These are phyloP conservation scores for Aspergillus costaricaensis DNA, from an alignment of 2,329 filamentous ascomycete species.

Conservation along the genomic window DNA sequence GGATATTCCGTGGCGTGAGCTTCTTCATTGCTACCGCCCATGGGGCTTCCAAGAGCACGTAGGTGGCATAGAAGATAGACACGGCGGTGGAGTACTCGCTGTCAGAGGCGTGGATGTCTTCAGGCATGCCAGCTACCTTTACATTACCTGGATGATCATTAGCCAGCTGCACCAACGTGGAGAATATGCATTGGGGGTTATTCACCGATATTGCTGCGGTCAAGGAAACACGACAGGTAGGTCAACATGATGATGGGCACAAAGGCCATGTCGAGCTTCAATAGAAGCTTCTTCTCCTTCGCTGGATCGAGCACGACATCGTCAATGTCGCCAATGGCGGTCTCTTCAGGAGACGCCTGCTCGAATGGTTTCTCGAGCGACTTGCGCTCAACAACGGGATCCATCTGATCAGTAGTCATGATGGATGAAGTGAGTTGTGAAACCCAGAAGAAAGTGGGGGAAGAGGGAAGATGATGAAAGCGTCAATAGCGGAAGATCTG, in stretches of 20 bases:
- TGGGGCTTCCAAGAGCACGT: constrained; percentile 53
- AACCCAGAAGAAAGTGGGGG: background rate
- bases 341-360: constrained; percentile 9
- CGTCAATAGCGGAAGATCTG: background rate
- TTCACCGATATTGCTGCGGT: constrained; percentile 56
- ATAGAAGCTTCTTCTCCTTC: constrained; percentile 50
- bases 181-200: background rate
- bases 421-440: background rate
- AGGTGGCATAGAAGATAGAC: constrained; percentile 56
- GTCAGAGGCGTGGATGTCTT: constrained; percentile 45
- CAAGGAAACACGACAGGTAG: constrained; percentile 58
- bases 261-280: constrained; percentile 52
- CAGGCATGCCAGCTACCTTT: constrained; percentile 49
- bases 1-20: constrained; percentile 45
- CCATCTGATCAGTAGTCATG: constrained; percentile 1
- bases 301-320: constrained; percentile 44
- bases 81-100: constrained; percentile 52
- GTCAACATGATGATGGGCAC: constrained; percentile 58
- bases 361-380: constrained; percentile 16
- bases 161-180: background rate
- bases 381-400: constrained; percentile 14
- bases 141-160: constrained; percentile 45
- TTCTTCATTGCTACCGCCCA: constrained; percentile 53
- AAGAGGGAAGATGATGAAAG: no score
- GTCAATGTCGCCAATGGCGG: constrained; percentile 19